Percentiles rank a stretch among this genome's conserved stretches.
These are phyloP conservation scores for Chionographis japonica DNA, from an alignment of 106 monocot genomes.

Conservation along the genomic window DNA sequence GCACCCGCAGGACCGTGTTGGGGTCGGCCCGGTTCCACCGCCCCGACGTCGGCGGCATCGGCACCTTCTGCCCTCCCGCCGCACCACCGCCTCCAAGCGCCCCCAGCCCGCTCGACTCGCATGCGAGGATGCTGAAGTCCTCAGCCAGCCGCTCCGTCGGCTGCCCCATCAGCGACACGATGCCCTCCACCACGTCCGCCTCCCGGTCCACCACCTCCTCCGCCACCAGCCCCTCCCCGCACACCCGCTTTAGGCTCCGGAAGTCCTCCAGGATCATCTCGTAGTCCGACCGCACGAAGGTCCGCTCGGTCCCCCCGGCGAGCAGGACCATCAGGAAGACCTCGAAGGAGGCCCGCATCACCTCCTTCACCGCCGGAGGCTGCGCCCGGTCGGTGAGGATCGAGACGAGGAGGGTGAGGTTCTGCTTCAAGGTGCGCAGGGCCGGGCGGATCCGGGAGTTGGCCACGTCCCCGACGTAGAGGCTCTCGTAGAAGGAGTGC, in stretches of 20 bases:
- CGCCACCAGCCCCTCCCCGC: constrained; percentile 14
- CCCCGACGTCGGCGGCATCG: constrained; percentile 45
- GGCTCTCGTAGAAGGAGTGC: constrained; percentile 42
- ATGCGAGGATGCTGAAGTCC: constrained; percentile 19
- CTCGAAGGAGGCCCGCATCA: constrained; percentile 13
- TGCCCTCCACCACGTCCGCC: constrained; percentile 13
- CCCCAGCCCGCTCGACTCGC: constrained; percentile 3
- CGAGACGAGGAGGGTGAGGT: constrained; percentile 30
- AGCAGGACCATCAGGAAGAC: constrained; percentile 19
- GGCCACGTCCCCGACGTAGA: constrained; percentile 36
- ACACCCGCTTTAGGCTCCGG: constrained; percentile 11
- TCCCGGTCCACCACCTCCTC: constrained; percentile 19
- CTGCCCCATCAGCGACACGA: constrained; percentile 13
- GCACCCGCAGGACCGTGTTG: constrained; percentile 22
- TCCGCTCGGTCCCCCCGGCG: constrained; percentile 10
- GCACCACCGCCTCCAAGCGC: neutral
- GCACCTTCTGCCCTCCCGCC: constrained; percentile 9
- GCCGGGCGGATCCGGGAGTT: constrained; percentile 36
- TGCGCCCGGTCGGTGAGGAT: constrained; percentile 7
- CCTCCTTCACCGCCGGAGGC: constrained; percentile 6
- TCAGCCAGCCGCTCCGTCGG: constrained; percentile 10
- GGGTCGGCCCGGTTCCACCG: constrained; percentile 46
- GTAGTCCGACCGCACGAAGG: constrained; percentile 8
- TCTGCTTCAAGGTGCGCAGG: constrained; percentile 47
- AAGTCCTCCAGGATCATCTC: constrained; percentile 19